Conservation (phyloP, 495 filamentous ascomycete species). For the Friedmanniomyces simplex region DNA sequence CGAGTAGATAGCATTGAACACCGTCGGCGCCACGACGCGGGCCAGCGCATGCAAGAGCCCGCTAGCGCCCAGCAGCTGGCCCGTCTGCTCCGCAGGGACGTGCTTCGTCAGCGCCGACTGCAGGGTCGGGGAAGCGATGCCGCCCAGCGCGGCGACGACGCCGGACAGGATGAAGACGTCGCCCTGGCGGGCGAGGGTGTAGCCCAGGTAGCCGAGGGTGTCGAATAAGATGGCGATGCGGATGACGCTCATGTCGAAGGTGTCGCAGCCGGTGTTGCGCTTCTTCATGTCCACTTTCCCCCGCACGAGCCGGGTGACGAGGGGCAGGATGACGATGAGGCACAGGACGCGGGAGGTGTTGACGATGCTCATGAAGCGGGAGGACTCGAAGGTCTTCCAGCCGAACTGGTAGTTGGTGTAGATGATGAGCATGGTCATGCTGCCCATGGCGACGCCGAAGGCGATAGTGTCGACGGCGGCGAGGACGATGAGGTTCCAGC, state of each 20-base stretch:
- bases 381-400: constrained; percentile 70
- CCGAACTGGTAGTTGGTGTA: constrained; percentile 70
- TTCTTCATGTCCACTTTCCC: constrained; percentile 32
- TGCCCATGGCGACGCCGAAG: constrained; percentile 73
- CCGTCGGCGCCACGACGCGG: constrained; percentile 62
- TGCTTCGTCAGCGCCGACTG: constrained; percentile 83
- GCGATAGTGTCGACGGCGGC: constrained; percentile 68
- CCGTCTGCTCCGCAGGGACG: constrained; percentile 67
- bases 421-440: constrained; percentile 62
- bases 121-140: constrained; percentile 72
- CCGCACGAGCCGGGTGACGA: constrained; percentile 59
- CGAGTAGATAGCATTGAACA: constrained; percentile 81
- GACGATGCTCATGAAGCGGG: constrained; percentile 63
- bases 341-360: constrained; percentile 63
- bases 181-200: constrained; percentile 48
- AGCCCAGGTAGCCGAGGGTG: constrained; percentile 63
- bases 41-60: constrained; percentile 78
- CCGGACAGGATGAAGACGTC: constrained; percentile 55
- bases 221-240: constrained; percentile 71
- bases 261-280: constrained; percentile 61
- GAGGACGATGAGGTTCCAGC: constrained; percentile 69
- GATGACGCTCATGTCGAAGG: constrained; percentile 65
- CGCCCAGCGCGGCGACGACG: constrained; percentile 62
- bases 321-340: constrained; percentile 64
- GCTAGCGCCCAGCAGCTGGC: constrained; percentile 74